These are phyloP conservation scores for Dipodascus albidus DNA, from an alignment of 805 yeast species.

Conservation along the genomic window DNA sequence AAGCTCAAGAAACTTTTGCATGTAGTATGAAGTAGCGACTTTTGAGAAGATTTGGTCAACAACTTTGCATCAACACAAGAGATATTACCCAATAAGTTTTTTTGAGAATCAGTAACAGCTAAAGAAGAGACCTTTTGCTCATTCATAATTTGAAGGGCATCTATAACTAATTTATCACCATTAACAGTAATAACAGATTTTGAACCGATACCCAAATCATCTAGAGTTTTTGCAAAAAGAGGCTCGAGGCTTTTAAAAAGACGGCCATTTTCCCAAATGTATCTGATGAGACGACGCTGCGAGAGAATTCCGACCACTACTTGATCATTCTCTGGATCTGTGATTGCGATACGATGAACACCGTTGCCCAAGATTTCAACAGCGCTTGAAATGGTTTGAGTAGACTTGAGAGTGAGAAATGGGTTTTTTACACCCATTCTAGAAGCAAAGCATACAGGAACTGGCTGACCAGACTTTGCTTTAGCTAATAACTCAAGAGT, in stretches of 20 bases:
- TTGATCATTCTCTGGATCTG: conserved; percentile 35
- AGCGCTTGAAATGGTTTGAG: conserved; percentile 50
- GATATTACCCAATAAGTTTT: conserved; percentile 76
- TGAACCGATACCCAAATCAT: conserved; percentile 65
- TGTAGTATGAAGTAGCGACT: conserved; percentile 67
- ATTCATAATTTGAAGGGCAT: conserved; percentile 81
- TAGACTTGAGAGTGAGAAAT: conserved; percentile 63
- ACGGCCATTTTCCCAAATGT: conserved; percentile 87
- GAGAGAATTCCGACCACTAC: conserved; percentile 75
- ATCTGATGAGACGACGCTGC: conserved; percentile 77
- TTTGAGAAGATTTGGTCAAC: conserved; percentile 78
- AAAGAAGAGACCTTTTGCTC: conserved; percentile 73
- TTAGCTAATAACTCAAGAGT: conserved; percentile 36
- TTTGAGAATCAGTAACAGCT: conserved; percentile 78
- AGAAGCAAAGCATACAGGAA: conserved; percentile 82
- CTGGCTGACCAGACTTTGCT: conserved; percentile 81
- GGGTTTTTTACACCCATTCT: conserved; percentile 82
- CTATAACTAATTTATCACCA: conserved; percentile 81
- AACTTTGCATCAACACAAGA: conserved; percentile 89
- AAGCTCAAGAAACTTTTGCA: conserved; percentile 83
- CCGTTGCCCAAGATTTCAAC: conserved; percentile 89
- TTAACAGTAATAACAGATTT: conserved; percentile 63
- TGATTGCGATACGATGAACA: conserved; percentile 85
- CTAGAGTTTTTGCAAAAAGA: conserved; percentile 54
- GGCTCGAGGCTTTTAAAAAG: conserved; percentile 73